Percentiles rank a stretch among this genome's conserved stretches.
These are phyloP conservation scores for Penicillium sp. DNA, from an alignment of 2,329 filamentous ascomycete genomes.

Conservation along the genomic window DNA sequence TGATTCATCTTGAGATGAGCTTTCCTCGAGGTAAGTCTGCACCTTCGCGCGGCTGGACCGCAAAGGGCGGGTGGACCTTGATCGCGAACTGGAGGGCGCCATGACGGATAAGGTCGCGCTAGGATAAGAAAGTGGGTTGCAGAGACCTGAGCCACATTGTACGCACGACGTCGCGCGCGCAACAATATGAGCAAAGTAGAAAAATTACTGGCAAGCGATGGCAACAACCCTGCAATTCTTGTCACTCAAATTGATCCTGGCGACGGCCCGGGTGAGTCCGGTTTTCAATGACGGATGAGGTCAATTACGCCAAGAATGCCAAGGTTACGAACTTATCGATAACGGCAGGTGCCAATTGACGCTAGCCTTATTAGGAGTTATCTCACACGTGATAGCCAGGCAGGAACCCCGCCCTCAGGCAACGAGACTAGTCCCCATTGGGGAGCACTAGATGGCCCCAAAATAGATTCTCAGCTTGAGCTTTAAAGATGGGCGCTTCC, in stretches of 20 bases:
- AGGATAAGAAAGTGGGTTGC: constrained; percentile 8
- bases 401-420: constrained; percentile 30
- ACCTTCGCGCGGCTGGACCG: constrained; percentile 38
- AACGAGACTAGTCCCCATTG: constrained; percentile 21
- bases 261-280: background rate
- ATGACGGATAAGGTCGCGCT: constrained; percentile 23
- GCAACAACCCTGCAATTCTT: background rate
- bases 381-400: constrained; percentile 18
- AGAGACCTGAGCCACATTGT: constrained; percentile 8
- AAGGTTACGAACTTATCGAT: constrained; percentile 25
- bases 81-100: constrained; percentile 27
- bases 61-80: constrained; percentile 32
- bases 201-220: background rate
- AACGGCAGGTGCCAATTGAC: background rate
- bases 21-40: constrained; percentile 40
- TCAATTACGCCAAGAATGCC: constrained; percentile 10
- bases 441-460: constrained; percentile 25
- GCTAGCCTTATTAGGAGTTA: background rate
- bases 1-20: constrained; percentile 31
- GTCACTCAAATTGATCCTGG: background rate
- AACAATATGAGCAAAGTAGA: background rate
- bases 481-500: constrained; percentile 24
- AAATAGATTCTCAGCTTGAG: constrained; percentile 37
- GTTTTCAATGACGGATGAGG: constrained; percentile 5
- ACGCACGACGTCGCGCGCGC: background rate